Conservation (phyloP, 2,329 filamentous ascomycete species). For the Remersonia thermophila region DNA sequence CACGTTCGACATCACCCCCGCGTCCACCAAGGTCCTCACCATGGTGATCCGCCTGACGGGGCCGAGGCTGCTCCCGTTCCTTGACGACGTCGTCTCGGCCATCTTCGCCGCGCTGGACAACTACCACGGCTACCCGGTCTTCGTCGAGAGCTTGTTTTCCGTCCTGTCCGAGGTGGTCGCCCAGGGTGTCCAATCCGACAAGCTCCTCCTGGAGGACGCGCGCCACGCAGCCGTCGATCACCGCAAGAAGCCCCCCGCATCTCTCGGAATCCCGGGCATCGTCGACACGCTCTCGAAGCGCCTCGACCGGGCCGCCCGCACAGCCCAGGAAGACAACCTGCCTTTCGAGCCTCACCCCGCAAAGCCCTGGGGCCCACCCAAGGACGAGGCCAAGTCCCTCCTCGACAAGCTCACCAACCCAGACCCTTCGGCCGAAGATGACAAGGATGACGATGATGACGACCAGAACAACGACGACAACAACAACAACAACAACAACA, state of each 20-base stretch:
- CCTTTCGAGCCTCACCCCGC: conserved; percentile 22
- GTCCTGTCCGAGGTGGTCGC: conserved; percentile 74
- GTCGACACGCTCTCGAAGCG: conserved; percentile 50
- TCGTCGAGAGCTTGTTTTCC: conserved; percentile 76
- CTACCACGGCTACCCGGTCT: conserved; percentile 80
- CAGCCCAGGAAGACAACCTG: conserved; percentile 19
- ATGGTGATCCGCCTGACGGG: conserved; percentile 93
- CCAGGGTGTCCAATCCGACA: conserved; percentile 55
- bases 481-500: conserved; percentile 24
- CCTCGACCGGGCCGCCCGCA: conserved; percentile 32
- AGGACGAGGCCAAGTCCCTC: conserved; percentile 12
- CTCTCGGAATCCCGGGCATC: conserved; percentile 32
- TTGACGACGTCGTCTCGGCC: conserved; percentile 82
- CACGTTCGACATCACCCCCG: conserved; percentile 81
- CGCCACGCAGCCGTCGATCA: conserved; percentile 27
- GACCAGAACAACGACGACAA: conserved; percentile 17
- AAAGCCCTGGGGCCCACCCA: conserved; percentile 24
- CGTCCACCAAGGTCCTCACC: conserved; percentile 75
- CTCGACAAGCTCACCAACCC: conserved; percentile 24
- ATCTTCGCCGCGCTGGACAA: conserved; percentile 90
- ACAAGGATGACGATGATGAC: conserved; percentile 21
- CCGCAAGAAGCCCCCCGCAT: conserved; percentile 25
- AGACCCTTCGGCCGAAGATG: too few relatives aligned
- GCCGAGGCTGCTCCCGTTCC: conserved; percentile 65
- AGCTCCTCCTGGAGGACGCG: conserved; percentile 33